Evolutionary conservation across 1,284 basidiomycete species (phyloP).

Genomic region (Fistulinella cinereoalba): DNA sequence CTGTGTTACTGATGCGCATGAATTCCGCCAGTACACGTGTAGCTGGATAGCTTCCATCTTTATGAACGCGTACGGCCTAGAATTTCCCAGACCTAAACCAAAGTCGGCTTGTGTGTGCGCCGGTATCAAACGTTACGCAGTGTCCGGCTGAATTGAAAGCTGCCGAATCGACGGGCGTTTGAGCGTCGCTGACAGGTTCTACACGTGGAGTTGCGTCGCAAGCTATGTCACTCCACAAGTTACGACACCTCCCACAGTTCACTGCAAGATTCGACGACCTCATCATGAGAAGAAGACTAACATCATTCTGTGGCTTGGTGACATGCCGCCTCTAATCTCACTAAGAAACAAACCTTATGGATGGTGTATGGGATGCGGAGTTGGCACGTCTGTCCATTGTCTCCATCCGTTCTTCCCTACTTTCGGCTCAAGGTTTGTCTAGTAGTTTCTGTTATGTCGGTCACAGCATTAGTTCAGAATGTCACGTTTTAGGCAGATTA

Average conservation of each 20-base stretch:
- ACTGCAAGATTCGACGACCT: conserved; percentile 14
- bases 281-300: conserved; percentile 19
- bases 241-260: conserved; percentile 24
- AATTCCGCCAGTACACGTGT: conserved; percentile 2
- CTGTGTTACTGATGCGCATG: conserved; percentile 1
- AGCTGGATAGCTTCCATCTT: conserved; percentile 3
- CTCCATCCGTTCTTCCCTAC: not conserved
- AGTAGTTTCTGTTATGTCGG: not conserved
- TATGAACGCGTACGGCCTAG: not conserved
- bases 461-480: not conserved
- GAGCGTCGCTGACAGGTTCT: not conserved
- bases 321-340: conserved; percentile 17
- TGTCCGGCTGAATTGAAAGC: not conserved
- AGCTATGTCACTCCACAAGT: conserved; percentile 1
- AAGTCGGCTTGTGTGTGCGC: not conserved
- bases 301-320: conserved; percentile 1
- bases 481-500: conserved; percentile 1
- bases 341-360: conserved; percentile 18
- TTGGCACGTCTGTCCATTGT: conserved; percentile 6
- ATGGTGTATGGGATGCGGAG: conserved; percentile 1
- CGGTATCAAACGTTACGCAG: not conserved
- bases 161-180: not conserved
- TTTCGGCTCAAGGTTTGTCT: conserved; percentile 1
- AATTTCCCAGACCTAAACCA: not conserved
- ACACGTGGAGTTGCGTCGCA: not conserved